Conservation (phyloP, 2,329 filamentous ascomycete genomes). For the Aureobasidium sp. region DNA sequence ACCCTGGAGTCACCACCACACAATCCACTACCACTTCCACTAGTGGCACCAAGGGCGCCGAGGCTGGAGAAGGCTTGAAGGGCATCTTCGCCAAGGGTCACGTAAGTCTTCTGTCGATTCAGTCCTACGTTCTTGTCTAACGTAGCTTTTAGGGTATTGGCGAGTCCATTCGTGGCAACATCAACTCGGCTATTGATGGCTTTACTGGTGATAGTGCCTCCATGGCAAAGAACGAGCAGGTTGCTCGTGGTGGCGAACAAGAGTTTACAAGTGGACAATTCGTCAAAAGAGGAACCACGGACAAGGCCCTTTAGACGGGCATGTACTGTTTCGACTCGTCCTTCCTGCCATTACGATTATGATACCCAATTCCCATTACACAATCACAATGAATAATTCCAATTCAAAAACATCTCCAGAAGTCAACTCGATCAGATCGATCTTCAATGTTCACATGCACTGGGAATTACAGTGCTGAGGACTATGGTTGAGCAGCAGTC, state of each 20-base stretch:
- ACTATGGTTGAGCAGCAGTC: too few relatives aligned
- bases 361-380: background rate
- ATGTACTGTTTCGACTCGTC: background rate
- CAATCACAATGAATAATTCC: background rate
- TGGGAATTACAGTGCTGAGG: too few relatives aligned
- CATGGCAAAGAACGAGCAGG: conserved; percentile 6
- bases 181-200: conserved; percentile 9
- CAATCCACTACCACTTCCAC: background rate
- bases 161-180: conserved; percentile 13
- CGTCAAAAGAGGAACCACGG: conserved; percentile 4
- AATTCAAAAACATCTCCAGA: background rate
- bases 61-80: conserved; percentile 6
- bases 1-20: background rate
- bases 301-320: conserved; percentile 4
- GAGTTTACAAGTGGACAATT: conserved; percentile 9
- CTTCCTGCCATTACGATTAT: background rate
- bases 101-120: background rate
- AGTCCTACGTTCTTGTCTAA: background rate
- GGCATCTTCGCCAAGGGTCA: conserved; percentile 14
- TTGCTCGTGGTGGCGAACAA: conserved; percentile 6
- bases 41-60: background rate
- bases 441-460: background rate
- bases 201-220: conserved; percentile 9
- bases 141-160: conserved; percentile 1
- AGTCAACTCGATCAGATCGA: background rate